Base-by-base conservation (phyloP, 805 yeast genomes). In the Candida saitoana region DNA sequence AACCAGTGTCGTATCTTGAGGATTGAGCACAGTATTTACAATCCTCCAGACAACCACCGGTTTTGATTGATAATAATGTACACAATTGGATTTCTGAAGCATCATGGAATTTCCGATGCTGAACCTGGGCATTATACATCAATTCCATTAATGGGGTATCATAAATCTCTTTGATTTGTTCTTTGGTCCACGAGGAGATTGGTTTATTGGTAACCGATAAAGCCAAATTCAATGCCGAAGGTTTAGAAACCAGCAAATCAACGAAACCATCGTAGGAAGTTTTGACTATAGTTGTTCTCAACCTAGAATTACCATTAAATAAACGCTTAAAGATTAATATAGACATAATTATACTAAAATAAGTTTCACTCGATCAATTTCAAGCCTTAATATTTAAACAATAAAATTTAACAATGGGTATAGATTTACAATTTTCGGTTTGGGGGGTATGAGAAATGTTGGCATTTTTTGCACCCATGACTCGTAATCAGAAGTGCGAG, bases 1-100 rank as follows among this genome's bases (percentile, higher is more conserved):
- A 65, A 3, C 87, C 90, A 4, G 93, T 84, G 40, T 75, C 70
- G 57, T 85, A 75, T 24, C 85, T 65, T 4, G 79, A 67, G 1
- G 90, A 82, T 54, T 85, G 93, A 1, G 93, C 80, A 63, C 93
- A 85, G 60, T 85, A 85, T 52, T 79, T 80, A 57, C 93, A 85
- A 57, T 85, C 90, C 52, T 85, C 93, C 2, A 87, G 70, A 56
- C 93, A 84, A 1, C 93, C 91, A 40, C 93, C 93, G 2, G 84
- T 74, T 55, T 85, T 85, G 57, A 85, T 84, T 45, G 79, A 80
- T 65, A 84, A 70, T 49, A 85, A 67, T 2, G 91, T 83, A 62
- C 93, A 85, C 39, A 86, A 67, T 56, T 86, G 93, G 18, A 84
- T 82, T 54, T 83, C 80, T 0, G 68, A 52, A 1, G 89, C 87